Evolutionary conservation across 495 filamentous ascomycete species (phyloP), one percentile per base, ranked within the genome.

Genomic region (Penicillium crystallinum): DNA sequence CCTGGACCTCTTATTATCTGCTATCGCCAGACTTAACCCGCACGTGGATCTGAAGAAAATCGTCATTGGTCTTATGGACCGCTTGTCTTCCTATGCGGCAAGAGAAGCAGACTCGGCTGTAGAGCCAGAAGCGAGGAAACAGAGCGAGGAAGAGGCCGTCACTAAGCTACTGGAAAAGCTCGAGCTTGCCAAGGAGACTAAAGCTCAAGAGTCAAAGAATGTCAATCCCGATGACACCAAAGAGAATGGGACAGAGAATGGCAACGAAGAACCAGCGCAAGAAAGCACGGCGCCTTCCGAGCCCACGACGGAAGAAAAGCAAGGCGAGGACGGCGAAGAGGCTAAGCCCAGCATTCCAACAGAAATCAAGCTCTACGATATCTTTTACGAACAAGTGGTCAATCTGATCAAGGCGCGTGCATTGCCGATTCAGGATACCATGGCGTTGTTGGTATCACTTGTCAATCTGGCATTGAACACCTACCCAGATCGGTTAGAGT

Each of bases 11-110:
- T 84, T 98, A 58, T 81, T 98, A 25, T 91, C 86, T 22, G 92
- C 91, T 3, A 95, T 95, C 27, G 88, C 92, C 19, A 77, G 91
- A 52, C 78, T 98, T 38, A 95, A 97, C 58, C 93, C 90, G 2
- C 87, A 96, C 68, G 93, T 98, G 54, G 95, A 98, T 59, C 79
- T 97, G 65, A 98, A 97, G 73, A 91, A 89, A 38, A 98, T 98
- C 29, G 92, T 98, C 19, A 97, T 97, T 66, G 95, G 91, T 34
- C 74, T 98, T 52, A 98, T 98, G 93, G 91, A 98, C 63, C 84
- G 93, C 25, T 73, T 98, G 21, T 96, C 92, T 10, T 83, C 89
- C 22, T 98, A 96, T 66, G 91, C 93, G 19, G 85, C 90, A 53
- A 81, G 91, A 46, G 92, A 97, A 67, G 80, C 89, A 14, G 89